Conservation (phyloP, 192 early-diverging fungal genomes). For the Haplosporangium gracile region DNA sequence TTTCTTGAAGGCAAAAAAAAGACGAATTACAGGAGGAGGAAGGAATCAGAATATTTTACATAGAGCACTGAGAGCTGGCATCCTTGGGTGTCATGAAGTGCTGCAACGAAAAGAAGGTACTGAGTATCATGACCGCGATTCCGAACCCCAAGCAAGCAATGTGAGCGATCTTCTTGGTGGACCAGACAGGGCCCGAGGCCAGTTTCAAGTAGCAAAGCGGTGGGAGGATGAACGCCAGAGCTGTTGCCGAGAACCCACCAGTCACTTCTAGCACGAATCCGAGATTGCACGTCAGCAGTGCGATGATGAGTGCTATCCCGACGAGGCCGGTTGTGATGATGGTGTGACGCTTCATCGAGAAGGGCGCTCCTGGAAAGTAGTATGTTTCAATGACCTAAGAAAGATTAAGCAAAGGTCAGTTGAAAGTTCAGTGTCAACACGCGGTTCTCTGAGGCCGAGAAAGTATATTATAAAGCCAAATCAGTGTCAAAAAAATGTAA, state of each 20-base stretch:
- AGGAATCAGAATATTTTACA: conserved; percentile 15
- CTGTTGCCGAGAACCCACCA: conserved; percentile 89
- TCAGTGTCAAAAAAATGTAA: neutral
- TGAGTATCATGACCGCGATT: conserved; percentile 76
- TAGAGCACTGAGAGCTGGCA: conserved; percentile 19
- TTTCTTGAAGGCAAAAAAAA: neutral
- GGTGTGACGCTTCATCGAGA: conserved; percentile 74
- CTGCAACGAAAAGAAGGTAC: conserved; percentile 63
- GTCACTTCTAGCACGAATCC: conserved; percentile 91
- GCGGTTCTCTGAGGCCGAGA: neutral
- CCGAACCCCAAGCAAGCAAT: conserved; percentile 86
- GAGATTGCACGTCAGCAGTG: conserved; percentile 82
- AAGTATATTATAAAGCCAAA: neutral
- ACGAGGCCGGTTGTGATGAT: conserved; percentile 78
- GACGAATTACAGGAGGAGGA: neutral
- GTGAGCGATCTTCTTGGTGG: conserved; percentile 72
- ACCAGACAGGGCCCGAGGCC: conserved; percentile 67
- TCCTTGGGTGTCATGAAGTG: conserved; percentile 44
- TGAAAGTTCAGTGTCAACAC: neutral
- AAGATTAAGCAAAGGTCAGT: neutral
- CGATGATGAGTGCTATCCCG: conserved; percentile 72
- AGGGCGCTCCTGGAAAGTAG: conserved; percentile 64
- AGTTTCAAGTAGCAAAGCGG: conserved; percentile 85
- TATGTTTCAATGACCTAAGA: conserved; percentile 75
- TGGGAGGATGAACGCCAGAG: conserved; percentile 90